Conservation (phyloP, 768 basidiomycete genomes). For the Punctularia strigosozonata region DNA sequence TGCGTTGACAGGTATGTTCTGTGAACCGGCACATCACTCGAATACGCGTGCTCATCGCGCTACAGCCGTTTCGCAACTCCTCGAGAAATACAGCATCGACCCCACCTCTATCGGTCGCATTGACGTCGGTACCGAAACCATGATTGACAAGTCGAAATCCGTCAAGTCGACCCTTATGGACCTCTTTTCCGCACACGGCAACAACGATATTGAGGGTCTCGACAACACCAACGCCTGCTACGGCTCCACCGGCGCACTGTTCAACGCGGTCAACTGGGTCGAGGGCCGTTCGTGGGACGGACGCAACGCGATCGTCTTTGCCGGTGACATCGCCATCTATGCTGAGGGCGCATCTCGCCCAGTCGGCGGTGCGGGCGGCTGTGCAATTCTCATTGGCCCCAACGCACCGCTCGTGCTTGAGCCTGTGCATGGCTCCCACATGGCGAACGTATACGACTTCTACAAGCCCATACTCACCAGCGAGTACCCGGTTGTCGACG, state of each 20-base stretch:
- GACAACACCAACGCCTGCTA: constrained; percentile 99
- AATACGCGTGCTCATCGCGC: constrained; percentile 5
- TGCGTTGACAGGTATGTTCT: constrained; percentile 70
- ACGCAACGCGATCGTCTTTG: constrained; percentile 92
- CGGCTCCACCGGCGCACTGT: constrained; percentile 95
- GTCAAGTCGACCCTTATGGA: constrained; percentile 99
- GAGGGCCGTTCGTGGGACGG: constrained; percentile 96
- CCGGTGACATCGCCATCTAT: constrained; percentile 96
- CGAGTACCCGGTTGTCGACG: constrained; percentile 95
- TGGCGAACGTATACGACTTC: constrained; percentile 97
- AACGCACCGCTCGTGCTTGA: constrained; percentile 92
- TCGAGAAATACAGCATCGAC: constrained; percentile 93
- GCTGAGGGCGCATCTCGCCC: constrained; percentile 92
- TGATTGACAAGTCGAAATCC: constrained; percentile 99
- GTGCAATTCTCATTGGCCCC: constrained; percentile 91
- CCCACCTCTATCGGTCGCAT: constrained; percentile 94
- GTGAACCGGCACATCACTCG: too few species aligned
- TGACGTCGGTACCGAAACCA: constrained; percentile 97
- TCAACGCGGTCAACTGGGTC: constrained; percentile 98
- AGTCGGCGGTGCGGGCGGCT: constrained; percentile 93
- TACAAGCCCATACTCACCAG: constrained; percentile 96
- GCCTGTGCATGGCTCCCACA: constrained; percentile 94
- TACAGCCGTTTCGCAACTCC: constrained; percentile 68
- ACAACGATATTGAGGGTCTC: constrained; percentile 96
- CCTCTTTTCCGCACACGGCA: constrained; percentile 85